These are phyloP conservation scores for Naegleria gruberi DNA, from an alignment of 208 protist species.

Conservation along the genomic window DNA sequence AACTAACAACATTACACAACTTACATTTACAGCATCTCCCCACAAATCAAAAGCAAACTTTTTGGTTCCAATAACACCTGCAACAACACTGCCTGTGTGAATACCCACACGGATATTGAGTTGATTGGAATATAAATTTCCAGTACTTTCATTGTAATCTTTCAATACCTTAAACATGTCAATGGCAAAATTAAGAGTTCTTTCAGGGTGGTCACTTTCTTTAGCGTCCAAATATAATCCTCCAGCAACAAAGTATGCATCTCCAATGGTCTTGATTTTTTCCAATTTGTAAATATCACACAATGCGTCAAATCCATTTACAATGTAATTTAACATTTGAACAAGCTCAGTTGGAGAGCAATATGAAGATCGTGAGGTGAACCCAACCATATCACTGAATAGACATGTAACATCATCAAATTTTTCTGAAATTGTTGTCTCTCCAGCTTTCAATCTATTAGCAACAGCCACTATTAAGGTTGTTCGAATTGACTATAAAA, in stretches of 20 bases:
- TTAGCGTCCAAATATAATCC: neutral
- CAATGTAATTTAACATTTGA: neutral
- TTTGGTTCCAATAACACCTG: no score
- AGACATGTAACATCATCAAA: neutral
- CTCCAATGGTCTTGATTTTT: constrained; percentile 30
- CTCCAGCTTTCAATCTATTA: neutral
- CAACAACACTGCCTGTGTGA: no score
- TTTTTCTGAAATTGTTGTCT: neutral
- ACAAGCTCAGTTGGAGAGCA: neutral
- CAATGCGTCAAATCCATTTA: constrained; percentile 16
- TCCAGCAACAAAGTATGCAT: constrained; percentile 16
- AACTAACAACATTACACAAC: no score
- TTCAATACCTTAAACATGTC: neutral
- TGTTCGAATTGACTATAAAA: no score
- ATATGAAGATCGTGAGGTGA: neutral
- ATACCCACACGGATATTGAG: neutral
- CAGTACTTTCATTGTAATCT: neutral
- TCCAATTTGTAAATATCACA: constrained; percentile 9
- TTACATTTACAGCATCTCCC: no score
- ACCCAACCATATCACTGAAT: constrained; percentile 36
- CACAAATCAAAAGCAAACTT: neutral
- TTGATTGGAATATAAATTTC: neutral
- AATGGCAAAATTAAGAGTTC: no score
- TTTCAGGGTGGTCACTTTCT: neutral
- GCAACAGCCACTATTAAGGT: no score